These are phyloP conservation scores for Fragaria vesca DNA, from an alignment of 306 rosid genomes.

Conservation along the genomic window DNA sequence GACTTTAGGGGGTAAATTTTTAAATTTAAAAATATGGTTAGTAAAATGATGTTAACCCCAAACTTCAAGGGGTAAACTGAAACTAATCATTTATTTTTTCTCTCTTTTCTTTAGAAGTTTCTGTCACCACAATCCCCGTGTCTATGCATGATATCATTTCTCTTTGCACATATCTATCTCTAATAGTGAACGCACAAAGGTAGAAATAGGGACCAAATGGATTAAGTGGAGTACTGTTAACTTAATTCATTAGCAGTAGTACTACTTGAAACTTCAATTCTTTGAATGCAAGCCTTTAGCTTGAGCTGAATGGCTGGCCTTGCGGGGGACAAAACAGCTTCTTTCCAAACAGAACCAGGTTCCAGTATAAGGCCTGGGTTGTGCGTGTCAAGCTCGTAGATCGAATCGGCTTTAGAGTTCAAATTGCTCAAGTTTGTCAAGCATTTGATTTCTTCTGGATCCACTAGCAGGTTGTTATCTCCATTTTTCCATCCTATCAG, in stretches of 20 bases:
- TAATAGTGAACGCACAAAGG: neutral
- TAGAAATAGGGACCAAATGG: neutral
- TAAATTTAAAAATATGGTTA: too few relatives aligned
- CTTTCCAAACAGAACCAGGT: slow-evolving; percentile 65
- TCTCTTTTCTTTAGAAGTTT: too few relatives aligned
- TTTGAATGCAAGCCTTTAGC: slow-evolving; percentile 46
- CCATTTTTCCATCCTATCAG: slow-evolving; percentile 74
- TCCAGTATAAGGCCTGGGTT: slow-evolving; percentile 30
- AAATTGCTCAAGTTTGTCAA: slow-evolving; percentile 43
- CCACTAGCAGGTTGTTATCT: slow-evolving; percentile 48
- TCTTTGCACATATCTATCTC: neutral
- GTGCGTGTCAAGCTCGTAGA: slow-evolving; percentile 57
- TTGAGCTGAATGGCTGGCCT: slow-evolving; percentile 47
- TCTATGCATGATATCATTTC: neutral
- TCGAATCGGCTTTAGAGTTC: slow-evolving; percentile 69
- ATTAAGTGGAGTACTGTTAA: neutral
- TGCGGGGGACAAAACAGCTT: slow-evolving; percentile 46
- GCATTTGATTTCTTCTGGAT: slow-evolving; percentile 50
- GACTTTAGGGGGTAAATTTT: too few relatives aligned
- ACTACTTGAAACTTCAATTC: slow-evolving; percentile 36
- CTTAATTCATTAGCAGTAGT: neutral
- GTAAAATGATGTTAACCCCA: too few relatives aligned
- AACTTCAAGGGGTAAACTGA: too few relatives aligned
- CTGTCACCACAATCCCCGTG: neutral
- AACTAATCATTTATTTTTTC: too few relatives aligned